These are phyloP conservation scores for Daldinia sp. DNA, from an alignment of 2,329 filamentous ascomycete species.

Conservation along the genomic window DNA sequence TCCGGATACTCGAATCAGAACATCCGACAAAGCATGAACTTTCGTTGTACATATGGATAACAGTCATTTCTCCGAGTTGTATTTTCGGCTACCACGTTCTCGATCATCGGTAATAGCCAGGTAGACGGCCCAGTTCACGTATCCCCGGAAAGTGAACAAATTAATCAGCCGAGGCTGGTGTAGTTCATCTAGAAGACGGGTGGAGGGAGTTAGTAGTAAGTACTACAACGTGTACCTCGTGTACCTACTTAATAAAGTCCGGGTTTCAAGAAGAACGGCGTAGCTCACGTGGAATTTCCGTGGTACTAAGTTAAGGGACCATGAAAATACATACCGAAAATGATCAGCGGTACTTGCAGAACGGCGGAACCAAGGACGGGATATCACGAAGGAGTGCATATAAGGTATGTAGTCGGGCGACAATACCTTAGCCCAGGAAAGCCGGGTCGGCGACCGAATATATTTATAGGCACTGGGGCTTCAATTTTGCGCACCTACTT, in stretches of 20 bases:
- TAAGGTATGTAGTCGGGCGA: conserved; percentile 23
- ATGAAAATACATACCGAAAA: conserved; percentile 19
- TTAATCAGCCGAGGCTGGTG: conserved; percentile 13
- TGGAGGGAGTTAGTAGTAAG: conserved; percentile 4
- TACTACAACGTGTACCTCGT: conserved; percentile 10
- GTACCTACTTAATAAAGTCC: conserved; percentile 14
- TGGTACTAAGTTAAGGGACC: conserved; percentile 13
- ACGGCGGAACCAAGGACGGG: neutral
- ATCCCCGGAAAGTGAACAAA: conserved; percentile 2
- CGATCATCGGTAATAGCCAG: neutral
- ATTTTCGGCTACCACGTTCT: conserved; percentile 9
- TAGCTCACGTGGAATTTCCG: conserved; percentile 20
- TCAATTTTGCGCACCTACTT: conserved; percentile 14
- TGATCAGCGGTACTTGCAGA: conserved; percentile 23
- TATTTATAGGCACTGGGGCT: conserved; percentile 26
- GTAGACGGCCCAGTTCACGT: neutral
- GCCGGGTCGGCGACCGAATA: conserved; percentile 40
- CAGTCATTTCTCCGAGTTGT: conserved; percentile 5
- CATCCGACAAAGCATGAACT: neutral
- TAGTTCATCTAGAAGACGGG: conserved; percentile 4
- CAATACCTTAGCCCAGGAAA: conserved; percentile 22
- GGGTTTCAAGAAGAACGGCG: conserved; percentile 6
- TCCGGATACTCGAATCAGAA: neutral
- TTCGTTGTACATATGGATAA: neutral
- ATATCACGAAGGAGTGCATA: conserved; percentile 14